phyloP scores from a whole-genome alignment of 768 basidiomycete species.

The Hericium erinaceus region DNA sequence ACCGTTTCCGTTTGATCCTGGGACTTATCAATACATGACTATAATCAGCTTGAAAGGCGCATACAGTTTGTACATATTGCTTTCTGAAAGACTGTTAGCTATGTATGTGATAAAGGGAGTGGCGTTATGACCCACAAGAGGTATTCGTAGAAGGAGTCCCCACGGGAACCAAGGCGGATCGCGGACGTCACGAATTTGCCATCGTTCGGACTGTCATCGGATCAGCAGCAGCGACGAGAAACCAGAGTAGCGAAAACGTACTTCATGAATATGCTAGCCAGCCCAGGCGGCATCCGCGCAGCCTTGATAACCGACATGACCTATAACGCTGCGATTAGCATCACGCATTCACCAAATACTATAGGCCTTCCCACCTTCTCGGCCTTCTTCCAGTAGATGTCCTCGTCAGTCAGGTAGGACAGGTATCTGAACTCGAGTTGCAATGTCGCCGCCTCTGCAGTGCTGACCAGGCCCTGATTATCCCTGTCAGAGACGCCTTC shows the following conservation, averaged over 20 bases:
- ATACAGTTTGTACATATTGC: conserved; percentile 76
- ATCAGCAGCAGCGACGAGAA: not conserved
- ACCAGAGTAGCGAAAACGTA: conserved; percentile 21
- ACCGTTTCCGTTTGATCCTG: conserved; percentile 66
- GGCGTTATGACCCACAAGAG: conserved; percentile 44
- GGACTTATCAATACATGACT: not conserved
- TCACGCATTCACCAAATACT: not conserved
- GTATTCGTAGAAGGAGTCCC: conserved; percentile 93
- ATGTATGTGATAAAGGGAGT: conserved; percentile 2
- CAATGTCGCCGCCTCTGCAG: conserved; percentile 82
- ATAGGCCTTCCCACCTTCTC: conserved; percentile 43
- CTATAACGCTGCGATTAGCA: conserved; percentile 19
- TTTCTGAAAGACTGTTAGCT: conserved; percentile 31
- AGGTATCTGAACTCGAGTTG: conserved; percentile 91
- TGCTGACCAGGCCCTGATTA: conserved; percentile 55
- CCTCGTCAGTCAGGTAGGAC: conserved; percentile 66
- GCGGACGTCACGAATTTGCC: conserved; percentile 56
- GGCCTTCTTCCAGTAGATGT: conserved; percentile 71
- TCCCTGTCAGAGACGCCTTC: conserved; percentile 53
- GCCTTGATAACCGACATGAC: conserved; percentile 64
- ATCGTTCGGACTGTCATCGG: conserved; percentile 30
- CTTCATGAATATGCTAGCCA: conserved; percentile 83
- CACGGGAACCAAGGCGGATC: conserved; percentile 85
- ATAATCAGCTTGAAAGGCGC: conserved; percentile 2
- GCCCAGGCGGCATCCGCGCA: conserved; percentile 54